Evolutionary conservation across 1,139 yeast genomes (phyloP).

Genomic region (Hanseniaspora sp.): DNA sequence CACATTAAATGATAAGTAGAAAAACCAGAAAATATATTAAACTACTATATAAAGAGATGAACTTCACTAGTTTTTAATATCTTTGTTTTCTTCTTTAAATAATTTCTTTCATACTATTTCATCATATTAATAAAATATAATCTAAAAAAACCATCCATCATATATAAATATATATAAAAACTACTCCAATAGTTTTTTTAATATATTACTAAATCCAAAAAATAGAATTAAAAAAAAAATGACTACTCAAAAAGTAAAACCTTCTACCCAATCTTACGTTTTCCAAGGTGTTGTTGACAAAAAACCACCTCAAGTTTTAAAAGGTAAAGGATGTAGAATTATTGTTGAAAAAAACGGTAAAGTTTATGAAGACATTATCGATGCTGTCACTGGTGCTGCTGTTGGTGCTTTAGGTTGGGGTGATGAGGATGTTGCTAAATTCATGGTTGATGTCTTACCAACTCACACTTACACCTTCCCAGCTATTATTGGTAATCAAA

Average conservation of each 20-base stretch:
- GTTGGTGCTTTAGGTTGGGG: slow-evolving; percentile 53
- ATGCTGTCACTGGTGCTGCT: slow-evolving; percentile 57
- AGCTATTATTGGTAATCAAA: slow-evolving; percentile 34
- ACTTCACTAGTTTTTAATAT: too few relatives aligned
- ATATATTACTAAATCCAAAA: neutral
- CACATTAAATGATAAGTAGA: too few relatives aligned
- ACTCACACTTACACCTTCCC: slow-evolving; percentile 40
- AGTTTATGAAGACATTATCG: slow-evolving; percentile 35
- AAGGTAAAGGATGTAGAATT: slow-evolving; percentile 41
- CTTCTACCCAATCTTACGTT: slow-evolving; percentile 27
- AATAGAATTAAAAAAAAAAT: neutral
- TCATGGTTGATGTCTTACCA: slow-evolving; percentile 41
- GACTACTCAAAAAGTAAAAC: slow-evolving; percentile 2
- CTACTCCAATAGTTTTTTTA: too few relatives aligned
- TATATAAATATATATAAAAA: too few relatives aligned
- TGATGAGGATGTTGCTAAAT: slow-evolving; percentile 42
- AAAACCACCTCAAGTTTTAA: slow-evolving; percentile 36
- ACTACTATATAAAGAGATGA: too few relatives aligned
- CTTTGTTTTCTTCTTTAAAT: too few relatives aligned
- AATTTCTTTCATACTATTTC: too few relatives aligned
- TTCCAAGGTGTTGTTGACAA: slow-evolving; percentile 37
- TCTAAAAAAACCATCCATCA: too few relatives aligned
- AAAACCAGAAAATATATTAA: too few relatives aligned
- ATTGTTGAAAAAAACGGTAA: slow-evolving; percentile 41
- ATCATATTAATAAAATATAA: too few relatives aligned